Evolutionary conservation across 192 early-diverging fungal genomes (phyloP).

Genomic region (Chytriomyces hyalinus): DNA sequence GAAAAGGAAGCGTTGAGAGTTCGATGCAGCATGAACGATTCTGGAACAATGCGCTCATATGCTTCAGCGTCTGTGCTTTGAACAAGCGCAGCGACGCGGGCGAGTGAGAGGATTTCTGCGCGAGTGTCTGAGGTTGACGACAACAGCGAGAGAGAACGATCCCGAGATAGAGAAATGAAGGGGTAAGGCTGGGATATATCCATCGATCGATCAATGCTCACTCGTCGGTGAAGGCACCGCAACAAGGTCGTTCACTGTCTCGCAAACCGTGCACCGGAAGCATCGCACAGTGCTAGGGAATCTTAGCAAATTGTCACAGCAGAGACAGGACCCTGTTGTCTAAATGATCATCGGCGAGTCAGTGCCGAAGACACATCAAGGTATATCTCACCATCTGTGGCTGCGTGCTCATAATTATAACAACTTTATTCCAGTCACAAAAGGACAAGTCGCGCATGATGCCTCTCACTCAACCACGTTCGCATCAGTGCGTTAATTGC

Average conservation of each 20-base stretch:
- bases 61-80: background rate
- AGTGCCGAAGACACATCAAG: background rate
- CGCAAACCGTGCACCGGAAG: slow-evolving; percentile 92
- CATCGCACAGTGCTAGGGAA: slow-evolving; percentile 74
- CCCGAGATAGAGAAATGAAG: background rate
- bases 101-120: slow-evolving; percentile 12
- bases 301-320: slow-evolving; percentile 68
- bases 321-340: slow-evolving; percentile 46
- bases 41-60: slow-evolving; percentile 26
- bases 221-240: background rate
- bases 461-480: too few species aligned
- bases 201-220: background rate
- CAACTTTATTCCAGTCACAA: too few species aligned
- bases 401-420: too few species aligned
- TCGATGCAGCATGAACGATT: slow-evolving; percentile 35
- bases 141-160: background rate
- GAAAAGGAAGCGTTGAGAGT: slow-evolving; percentile 43
- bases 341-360: background rate
- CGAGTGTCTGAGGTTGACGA: background rate
- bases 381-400: too few species aligned
- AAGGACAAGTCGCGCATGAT: too few species aligned
- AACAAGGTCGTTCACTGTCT: slow-evolving; percentile 60
- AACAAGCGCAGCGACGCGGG: slow-evolving; percentile 1
- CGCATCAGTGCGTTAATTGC: too few species aligned
- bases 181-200: background rate